phyloP scores from a whole-genome alignment of 2,329 filamentous ascomycete genomes.

The Colletotrichum neosansevieriae region DNA sequence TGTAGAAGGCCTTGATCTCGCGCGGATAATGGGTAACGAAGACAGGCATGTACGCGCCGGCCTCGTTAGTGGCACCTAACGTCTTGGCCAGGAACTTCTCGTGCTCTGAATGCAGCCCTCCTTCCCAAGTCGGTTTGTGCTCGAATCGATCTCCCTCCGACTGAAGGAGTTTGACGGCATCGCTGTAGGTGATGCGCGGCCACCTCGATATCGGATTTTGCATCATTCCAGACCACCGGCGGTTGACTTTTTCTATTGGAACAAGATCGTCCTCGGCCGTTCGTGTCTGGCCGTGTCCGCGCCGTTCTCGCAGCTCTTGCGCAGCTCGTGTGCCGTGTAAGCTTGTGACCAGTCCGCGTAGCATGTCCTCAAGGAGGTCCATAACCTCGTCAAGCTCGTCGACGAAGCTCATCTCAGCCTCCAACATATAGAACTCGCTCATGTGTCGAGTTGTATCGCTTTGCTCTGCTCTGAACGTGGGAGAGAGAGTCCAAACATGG shows the following conservation, averaged over 20 bases:
- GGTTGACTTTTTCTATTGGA: slow-evolving; percentile 64
- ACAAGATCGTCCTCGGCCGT: slow-evolving; percentile 53
- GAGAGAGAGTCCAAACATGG: slow-evolving; percentile 93
- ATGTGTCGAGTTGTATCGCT: slow-evolving; percentile 94
- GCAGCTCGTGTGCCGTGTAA: slow-evolving; percentile 57
- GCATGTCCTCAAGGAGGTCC: slow-evolving; percentile 82
- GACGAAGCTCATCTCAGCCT: slow-evolving; percentile 88
- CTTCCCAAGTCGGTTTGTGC: slow-evolving; percentile 76
- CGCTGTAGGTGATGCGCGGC: slow-evolving; percentile 85
- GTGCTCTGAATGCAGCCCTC: slow-evolving; percentile 88
- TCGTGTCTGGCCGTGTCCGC: slow-evolving; percentile 38
- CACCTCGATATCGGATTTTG: slow-evolving; percentile 62
- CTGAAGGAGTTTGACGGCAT: slow-evolving; percentile 79
- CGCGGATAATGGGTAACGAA: slow-evolving; percentile 96
- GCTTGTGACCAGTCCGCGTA: slow-evolving; percentile 64
- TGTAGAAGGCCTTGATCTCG: slow-evolving; percentile 89
- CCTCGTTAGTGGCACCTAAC: slow-evolving; percentile 64
- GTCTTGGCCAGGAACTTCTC: slow-evolving; percentile 85
- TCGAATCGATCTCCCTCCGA: slow-evolving; percentile 73
- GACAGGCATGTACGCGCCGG: slow-evolving; percentile 71
- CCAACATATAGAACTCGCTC: slow-evolving; percentile 99
- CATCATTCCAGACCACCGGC: slow-evolving; percentile 80
- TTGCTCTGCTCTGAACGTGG: slow-evolving; percentile 92
- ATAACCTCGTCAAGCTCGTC: slow-evolving; percentile 79
- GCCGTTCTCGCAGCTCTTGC: slow-evolving; percentile 55